Evolutionary conservation across 495 filamentous ascomycete genomes (phyloP).

Genomic region (Bacidia rubella): DNA sequence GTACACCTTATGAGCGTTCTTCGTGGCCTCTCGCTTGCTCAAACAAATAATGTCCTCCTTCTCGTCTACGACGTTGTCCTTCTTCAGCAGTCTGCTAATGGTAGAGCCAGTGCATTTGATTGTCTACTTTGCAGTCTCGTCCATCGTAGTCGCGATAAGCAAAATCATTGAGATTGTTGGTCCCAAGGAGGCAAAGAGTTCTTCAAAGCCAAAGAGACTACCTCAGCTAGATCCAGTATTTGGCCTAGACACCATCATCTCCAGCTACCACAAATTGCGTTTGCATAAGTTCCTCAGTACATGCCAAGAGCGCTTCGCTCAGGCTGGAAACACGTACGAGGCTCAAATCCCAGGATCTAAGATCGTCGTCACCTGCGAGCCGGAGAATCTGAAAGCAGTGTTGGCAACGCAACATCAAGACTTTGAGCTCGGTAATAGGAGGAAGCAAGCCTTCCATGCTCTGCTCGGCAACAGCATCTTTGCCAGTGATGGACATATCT

Average conservation of each 20-base stretch:
- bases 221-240: neutral
- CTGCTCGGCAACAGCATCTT: slow-evolving; percentile 54
- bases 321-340: slow-evolving; percentile 19
- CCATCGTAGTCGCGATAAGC: too few species aligned
- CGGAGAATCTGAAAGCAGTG: slow-evolving; percentile 77
- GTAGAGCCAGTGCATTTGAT: too few species aligned
- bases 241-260: neutral
- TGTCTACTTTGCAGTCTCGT: too few species aligned
- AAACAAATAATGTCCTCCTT: too few species aligned
- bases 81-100: too few species aligned
- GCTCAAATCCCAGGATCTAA: slow-evolving; percentile 20
- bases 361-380: slow-evolving; percentile 50
- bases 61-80: too few species aligned
- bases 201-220: neutral
- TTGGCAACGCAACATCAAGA: slow-evolving; percentile 71
- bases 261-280: neutral
- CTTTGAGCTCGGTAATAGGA: slow-evolving; percentile 33
- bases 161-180: too few species aligned
- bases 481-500: slow-evolving; percentile 50
- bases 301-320: neutral
- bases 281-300: slow-evolving; percentile 3
- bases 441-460: slow-evolving; percentile 28
- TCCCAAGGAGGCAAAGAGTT: too few species aligned
- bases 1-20: too few species aligned
- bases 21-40: too few species aligned